Conservation (phyloP, 2,329 filamentous ascomycete species). For the Byssothecium circinans region DNA sequence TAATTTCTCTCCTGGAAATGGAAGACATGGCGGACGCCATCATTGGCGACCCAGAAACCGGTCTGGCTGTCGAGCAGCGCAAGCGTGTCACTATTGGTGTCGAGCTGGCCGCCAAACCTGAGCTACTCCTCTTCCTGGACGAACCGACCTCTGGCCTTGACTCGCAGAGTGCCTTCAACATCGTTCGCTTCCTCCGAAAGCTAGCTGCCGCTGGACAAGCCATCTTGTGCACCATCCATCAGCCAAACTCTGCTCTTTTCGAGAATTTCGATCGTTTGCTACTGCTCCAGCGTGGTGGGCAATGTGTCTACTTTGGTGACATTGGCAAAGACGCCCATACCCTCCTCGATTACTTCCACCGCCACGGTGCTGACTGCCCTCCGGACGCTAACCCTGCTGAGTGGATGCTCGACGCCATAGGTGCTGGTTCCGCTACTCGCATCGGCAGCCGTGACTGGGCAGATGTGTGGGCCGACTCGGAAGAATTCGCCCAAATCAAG, state of each 20-base stretch:
- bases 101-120: conserved; percentile 65
- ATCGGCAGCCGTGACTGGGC: conserved; percentile 78
- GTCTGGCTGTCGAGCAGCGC: conserved; percentile 67
- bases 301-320: conserved; percentile 83
- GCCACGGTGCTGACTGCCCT: conserved; percentile 61
- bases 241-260: conserved; percentile 83
- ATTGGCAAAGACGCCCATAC: conserved; percentile 74
- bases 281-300: conserved; percentile 74
- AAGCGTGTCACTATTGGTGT: conserved; percentile 68
- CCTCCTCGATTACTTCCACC: conserved; percentile 61
- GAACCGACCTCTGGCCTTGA: conserved; percentile 78
- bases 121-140: conserved; percentile 75
- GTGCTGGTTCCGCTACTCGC: conserved; percentile 71
- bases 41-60: conserved; percentile 62
- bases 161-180: conserved; percentile 73
- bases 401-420: conserved; percentile 85
- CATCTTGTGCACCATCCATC: conserved; percentile 88
- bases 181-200: conserved; percentile 76
- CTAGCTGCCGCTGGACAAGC: conserved; percentile 79
- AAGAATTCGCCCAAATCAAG: conserved; percentile 69
- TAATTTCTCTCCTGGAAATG: conserved; percentile 66
- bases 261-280: conserved; percentile 85
- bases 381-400: conserved; percentile 62
- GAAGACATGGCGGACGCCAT: conserved; percentile 67
- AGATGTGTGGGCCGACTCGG: conserved; percentile 74